phyloP scores from a whole-genome alignment of 257 asterid genomes.

The Paraleonurus japonicus region DNA sequence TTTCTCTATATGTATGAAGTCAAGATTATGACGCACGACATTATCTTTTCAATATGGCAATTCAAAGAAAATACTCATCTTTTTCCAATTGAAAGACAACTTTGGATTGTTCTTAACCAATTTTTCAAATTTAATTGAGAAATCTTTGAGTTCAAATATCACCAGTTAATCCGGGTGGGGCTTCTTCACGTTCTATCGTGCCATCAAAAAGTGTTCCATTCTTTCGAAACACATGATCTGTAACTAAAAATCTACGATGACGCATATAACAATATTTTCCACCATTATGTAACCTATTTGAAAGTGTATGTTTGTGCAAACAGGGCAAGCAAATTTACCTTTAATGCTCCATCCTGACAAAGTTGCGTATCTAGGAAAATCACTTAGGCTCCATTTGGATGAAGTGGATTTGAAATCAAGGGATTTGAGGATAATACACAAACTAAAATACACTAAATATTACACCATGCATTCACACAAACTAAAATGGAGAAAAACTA shows the following conservation, averaged over 20 bases:
- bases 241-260: not conserved
- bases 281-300: not conserved
- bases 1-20: too few relatives aligned
- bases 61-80: too few relatives aligned
- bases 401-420: too few relatives aligned
- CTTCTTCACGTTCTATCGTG: not conserved
- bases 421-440: too few relatives aligned
- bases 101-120: not conserved
- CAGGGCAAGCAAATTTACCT: not conserved
- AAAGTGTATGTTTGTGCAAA: not conserved
- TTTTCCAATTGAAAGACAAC: not conserved
- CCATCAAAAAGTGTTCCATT: not conserved
- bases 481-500: too few relatives aligned
- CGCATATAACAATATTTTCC: not conserved
- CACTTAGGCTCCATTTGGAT: too few relatives aligned
- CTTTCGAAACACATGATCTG: not conserved
- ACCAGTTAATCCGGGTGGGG: not conserved
- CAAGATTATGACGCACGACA: too few relatives aligned
- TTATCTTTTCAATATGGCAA: too few relatives aligned
- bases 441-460: too few relatives aligned
- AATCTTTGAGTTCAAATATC: not conserved
- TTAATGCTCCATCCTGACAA: slow-evolving; percentile 11
- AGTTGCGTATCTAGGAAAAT: not conserved
- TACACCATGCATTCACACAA: too few relatives aligned
- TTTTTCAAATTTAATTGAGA: not conserved